Evolutionary conservation across 2,329 filamentous ascomycete species (phyloP), one percentile per base, ranked within the genome.

Genomic region (Cryphonectria radicalis): DNA sequence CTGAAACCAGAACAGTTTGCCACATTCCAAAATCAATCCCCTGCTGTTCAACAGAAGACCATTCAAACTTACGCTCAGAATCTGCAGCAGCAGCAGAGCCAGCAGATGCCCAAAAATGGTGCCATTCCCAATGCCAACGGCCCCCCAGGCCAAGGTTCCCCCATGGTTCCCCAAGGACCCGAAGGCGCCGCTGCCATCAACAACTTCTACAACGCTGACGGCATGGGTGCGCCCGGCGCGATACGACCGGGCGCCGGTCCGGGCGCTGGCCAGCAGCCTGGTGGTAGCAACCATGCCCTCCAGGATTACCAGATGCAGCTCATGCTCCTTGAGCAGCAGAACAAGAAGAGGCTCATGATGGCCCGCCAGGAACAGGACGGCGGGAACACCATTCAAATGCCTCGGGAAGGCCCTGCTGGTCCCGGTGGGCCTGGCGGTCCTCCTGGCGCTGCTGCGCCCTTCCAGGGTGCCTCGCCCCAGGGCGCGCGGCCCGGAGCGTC

Each of bases 261-360:
- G 40, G 85, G 82, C 55, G 84, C 81, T 70, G 81, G 80, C 46
- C 85, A 85, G 74, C 82, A 81, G 22, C 85, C 81, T 73, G 86
- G 82, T 76, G 86, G 84, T 66, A 92, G 91, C 81, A 95, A 94
- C 79, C 92, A 95, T 79, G 93, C 93, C 32, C 85, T 95, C 85
- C 92, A 95, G 80, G 93, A 96, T 80, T 95, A 95, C 77, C 93
- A 95, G 83, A 95, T 95, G 92, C 93, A 95, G 80, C 83, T 95
- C 78, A 95, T 95, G 93, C 82, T 95, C 66, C 86, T 95, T 22
- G 93, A 95, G 81, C 93, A 95, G 81, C 92, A 95, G 81, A 95
- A 95, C 77, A 95, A 95, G 85, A 95, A 94, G 81, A 86, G 93
- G 25, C 85, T 95, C 65, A 90, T 94, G 72, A 94, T 94, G 92